Evolutionary conservation across 2,329 filamentous ascomycete species (phyloP), one percentile per base, ranked within the genome.

Genomic region (Exophiala aquamarina): DNA sequence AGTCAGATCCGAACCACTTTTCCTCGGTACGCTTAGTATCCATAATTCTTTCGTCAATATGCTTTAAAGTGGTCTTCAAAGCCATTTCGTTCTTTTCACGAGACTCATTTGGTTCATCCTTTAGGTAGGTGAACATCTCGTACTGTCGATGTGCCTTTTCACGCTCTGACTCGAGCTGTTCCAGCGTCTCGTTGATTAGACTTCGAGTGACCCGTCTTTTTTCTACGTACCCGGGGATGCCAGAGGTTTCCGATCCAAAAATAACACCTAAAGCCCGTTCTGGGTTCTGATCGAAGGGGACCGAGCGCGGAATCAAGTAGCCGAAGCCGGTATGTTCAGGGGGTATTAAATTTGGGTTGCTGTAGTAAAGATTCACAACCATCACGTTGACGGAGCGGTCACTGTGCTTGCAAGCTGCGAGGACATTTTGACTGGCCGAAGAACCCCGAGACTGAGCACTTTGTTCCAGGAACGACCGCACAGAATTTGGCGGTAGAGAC

Each of bases 341-440:
- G 11, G 81, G 79, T 39, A 88, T 74, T 28, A 95, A 70, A 47
- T 79, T 63, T 5, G 83, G 76, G 34, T 81, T 74, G 1, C 77
- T 72, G 66, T 86, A 98, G 77, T 86, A 96, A 38, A 98, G 75
- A 69, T 95, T 96, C 52, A 98, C 86, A 2, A 91, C 87, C 83
- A 91, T 91, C 57, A 96, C 90, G 23, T 84, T 91, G 21, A 92
- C 86, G 28, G 84, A 78, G 34, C 77, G 63, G 18, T 57, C 28
- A 35, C 59, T 52, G 15, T 39, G 42, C 10, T 38, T 38, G 17
- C 48, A 49, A 65, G 59, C 43, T 42, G 44, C 33, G 39, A 44
- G 39, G 62, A 62, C 8, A 56, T 62, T 10, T 38, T 51, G 19
- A 10, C 44, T 21, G 6, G 32, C 2, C 10, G 23, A 26, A 15